Evolutionary conservation across 2,329 filamentous ascomycete species (phyloP), one percentile per base, ranked within the genome.

Genomic region (Aspergillus sojae): DNA sequence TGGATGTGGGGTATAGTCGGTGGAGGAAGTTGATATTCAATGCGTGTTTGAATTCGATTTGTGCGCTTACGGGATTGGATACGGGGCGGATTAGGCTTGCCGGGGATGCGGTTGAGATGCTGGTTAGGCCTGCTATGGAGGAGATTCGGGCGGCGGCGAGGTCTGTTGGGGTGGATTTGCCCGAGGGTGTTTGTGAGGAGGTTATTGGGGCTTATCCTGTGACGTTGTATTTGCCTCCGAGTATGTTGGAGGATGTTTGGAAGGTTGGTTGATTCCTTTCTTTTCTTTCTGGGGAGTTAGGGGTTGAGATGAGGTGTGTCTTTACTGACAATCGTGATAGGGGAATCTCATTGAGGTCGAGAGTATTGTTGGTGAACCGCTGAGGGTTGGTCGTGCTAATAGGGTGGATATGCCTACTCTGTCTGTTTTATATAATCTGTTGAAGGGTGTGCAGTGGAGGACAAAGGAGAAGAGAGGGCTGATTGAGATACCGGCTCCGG

Each of bases 301-400:
- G 10, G 11, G 16, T n/a, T 41, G 39, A 39, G 4, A 39, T 39
- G 34, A 28, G 34, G 34, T 26, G 11, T 48, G 32, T 62, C 26
- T 50, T 30, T 1, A 36, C 57, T 39, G 10, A 57, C 43, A 14
- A 19, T 50, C 32, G 12, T 57, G 4, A 23, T 50, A 81, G 81
- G 82, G 84, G 19, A 86, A 86, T 68, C 84, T 80, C 55, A 82
- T 84, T 63, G 85, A 87, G 70, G 79, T 82, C 46, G 84, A 86
- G 68, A 85, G 82, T 63, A 79, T 87, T 36, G 72, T 86, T 4
- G 84, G 84, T 0, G 85, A 86, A 72, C 83, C 84, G 19, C 63
- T 86, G 36, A 75, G 82, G 2, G 84, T 84, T 65, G 85, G 80
- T 1, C 78, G 79, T 66, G 71, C 69, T 30, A 70, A 77, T 0